A percentile compares a stretch with the other conserved stretches of the same genome.
phyloP scores from a whole-genome alignment of 2,329 filamentous ascomycete genomes.

The Raffaelea ambrosiae region DNA sequence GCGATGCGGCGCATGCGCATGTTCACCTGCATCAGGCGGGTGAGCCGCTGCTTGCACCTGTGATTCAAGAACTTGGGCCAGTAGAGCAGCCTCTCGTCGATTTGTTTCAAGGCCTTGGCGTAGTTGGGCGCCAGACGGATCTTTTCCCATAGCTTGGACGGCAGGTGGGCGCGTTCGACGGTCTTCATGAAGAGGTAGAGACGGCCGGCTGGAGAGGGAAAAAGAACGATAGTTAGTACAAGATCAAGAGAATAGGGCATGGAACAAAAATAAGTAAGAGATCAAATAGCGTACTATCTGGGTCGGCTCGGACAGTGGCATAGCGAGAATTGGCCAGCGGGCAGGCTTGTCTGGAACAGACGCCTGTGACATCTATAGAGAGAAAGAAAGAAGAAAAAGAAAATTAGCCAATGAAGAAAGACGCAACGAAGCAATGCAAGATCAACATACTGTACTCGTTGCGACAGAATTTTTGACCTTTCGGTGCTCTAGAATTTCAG shows the following conservation, averaged over 20 bases:
- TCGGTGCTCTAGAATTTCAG: slow-evolving; percentile 39
- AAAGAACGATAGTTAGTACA: not conserved
- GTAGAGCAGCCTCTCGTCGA: slow-evolving; percentile 81
- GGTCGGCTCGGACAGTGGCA: slow-evolving; percentile 80
- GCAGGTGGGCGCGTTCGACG: slow-evolving; percentile 78
- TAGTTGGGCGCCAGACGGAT: slow-evolving; percentile 90
- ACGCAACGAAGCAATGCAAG: no score
- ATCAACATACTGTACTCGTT: slow-evolving; percentile 69
- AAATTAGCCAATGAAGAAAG: not conserved
- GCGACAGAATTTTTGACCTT: slow-evolving; percentile 87
- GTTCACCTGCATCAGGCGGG: slow-evolving; percentile 82
- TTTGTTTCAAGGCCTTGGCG: slow-evolving; percentile 74
- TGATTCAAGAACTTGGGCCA: slow-evolving; percentile 91
- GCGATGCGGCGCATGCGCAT: slow-evolving; percentile 73
- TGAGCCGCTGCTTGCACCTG: slow-evolving; percentile 85
- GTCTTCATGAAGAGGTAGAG: slow-evolving; percentile 98
- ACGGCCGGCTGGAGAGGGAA: slow-evolving; percentile 28
- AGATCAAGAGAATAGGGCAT: not conserved
- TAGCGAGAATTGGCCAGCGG: slow-evolving; percentile 88
- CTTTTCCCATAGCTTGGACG: slow-evolving; percentile 88
- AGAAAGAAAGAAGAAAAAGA: not conserved
- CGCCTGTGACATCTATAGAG: slow-evolving; percentile 24
- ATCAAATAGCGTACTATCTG: slow-evolving; percentile 26
- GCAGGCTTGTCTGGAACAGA: slow-evolving; percentile 63
- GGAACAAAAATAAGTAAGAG: not conserved